Base-by-base conservation (phyloP, 2,329 filamentous ascomycete genomes). In the Aspergillus clavatus region DNA sequence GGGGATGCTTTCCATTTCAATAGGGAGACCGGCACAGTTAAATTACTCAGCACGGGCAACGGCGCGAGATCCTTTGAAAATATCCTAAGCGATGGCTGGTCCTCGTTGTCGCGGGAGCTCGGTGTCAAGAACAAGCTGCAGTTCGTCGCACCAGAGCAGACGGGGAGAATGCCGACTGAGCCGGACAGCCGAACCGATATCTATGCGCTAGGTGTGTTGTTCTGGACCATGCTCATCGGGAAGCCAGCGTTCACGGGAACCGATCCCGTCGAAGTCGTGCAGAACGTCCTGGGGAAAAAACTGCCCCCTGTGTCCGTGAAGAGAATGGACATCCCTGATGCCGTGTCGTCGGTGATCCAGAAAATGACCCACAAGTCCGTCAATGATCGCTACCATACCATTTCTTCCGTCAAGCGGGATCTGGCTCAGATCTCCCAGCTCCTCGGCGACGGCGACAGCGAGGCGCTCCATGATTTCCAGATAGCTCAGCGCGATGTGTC, bases 81-180 rank as follows among this genome's bases (percentile, higher is more conserved):
- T 68, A 88, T 90, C 4, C 74, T 97, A 36, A 91, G 87, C 58
- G 84, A 86, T 16, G 89, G 89, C 26, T 97, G 91, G 91, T 87
- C 85, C 8, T 79, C 80, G 0, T 71, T 96, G 7, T 91, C 87
- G 10, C 84, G 86, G 48, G 87, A 96, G 63, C 70, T 89, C 6
- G 90, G 90, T 2, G 87, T 89, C 31, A 89, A 89, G 68, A 84
- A 90, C 61, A 95, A 95, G 67, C 74, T 97, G 16, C 82, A 90
- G 41, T 96, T 89, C 62, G 94, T 96, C 62, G 91, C 89, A 38
- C 90, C 91, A 0, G 91, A 97, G 63, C 91, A 96, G 72, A 96
- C 91, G 2, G 91, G 91, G 11, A 83, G 91, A 16, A 86, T 96
- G 79, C 87, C 89, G 2, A 89, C 87, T 3, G 90, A 96, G 65